These are phyloP conservation scores for Parastagonospora nodorum DNA, from an alignment of 2,329 filamentous ascomycete genomes.

Conservation along the genomic window DNA sequence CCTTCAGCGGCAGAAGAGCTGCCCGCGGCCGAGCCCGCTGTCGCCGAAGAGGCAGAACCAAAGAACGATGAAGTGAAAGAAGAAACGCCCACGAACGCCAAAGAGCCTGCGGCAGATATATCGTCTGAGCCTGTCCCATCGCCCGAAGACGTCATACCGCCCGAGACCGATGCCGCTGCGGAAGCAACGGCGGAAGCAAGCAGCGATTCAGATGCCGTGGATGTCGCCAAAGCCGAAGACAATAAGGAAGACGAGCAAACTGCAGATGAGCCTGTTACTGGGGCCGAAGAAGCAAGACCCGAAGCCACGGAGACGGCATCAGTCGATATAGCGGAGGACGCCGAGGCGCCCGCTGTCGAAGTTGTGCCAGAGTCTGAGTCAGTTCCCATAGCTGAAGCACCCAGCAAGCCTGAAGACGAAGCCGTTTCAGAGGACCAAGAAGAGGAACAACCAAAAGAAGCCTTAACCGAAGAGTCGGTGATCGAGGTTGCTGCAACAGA, in stretches of 20 bases:
- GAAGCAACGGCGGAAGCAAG: not conserved
- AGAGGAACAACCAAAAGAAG: not conserved
- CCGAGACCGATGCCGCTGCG: not conserved
- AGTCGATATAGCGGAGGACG: not conserved
- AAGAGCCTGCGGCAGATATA: not conserved
- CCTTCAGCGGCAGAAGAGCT: too few relatives aligned
- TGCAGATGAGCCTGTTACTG: not conserved
- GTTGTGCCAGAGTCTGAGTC: too few relatives aligned
- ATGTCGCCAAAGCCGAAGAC: not conserved
- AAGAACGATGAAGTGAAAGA: not conserved
- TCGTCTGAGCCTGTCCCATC: too few relatives aligned
- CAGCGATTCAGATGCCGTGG: not conserved
- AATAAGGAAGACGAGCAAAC: not conserved
- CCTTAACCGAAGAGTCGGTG: not conserved
- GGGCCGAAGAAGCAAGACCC: not conserved
- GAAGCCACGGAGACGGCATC: not conserved
- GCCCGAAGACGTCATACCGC: too few relatives aligned
- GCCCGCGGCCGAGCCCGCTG: too few relatives aligned
- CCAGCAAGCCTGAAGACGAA: not conserved
- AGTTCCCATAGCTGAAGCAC: not conserved
- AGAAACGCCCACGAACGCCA: not conserved
- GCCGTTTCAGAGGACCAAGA: not conserved
- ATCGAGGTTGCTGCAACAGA: not conserved
- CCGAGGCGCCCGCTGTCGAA: not conserved
- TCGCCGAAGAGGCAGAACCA: too few relatives aligned